Conservation (phyloP, 352 stramenopile genomes). For the Globisporangium parvum region DNA sequence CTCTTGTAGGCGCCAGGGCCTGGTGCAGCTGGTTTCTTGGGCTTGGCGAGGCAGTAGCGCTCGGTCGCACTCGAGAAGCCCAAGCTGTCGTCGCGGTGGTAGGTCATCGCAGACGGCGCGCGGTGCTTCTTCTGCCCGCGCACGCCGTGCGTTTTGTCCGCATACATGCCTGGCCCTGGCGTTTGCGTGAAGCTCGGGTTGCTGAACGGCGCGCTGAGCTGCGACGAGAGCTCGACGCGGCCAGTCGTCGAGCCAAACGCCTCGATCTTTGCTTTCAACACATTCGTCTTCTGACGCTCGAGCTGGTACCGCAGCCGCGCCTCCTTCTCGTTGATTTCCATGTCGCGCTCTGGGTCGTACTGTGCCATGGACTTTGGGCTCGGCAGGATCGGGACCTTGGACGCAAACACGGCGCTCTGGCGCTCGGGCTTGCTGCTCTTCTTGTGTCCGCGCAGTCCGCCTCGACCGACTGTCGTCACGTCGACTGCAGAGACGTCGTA, state of each 20-base stretch:
- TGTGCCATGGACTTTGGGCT: slow-evolving; percentile 31
- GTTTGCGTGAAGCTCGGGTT: slow-evolving; percentile 48
- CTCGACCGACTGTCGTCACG: not conserved
- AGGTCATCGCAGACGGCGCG: slow-evolving; percentile 1
- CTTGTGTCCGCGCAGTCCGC: slow-evolving; percentile 4
- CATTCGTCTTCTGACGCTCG: slow-evolving; percentile 18
- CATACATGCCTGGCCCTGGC: slow-evolving; percentile 58
- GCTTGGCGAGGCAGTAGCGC: slow-evolving; percentile 48
- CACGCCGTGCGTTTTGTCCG: slow-evolving; percentile 11
- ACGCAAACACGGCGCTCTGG: slow-evolving; percentile 65
- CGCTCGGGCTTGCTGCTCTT: slow-evolving; percentile 16
- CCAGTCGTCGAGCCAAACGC: slow-evolving; percentile 68
- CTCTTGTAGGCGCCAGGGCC: slow-evolving; percentile 53
- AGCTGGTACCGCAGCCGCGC: slow-evolving; percentile 29
- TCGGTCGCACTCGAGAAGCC: slow-evolving; percentile 66
- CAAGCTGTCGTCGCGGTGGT: slow-evolving; percentile 35
- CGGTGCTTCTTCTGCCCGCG: slow-evolving; percentile 13
- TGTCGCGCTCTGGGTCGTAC: slow-evolving; percentile 53
- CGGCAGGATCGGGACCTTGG: slow-evolving; percentile 64
- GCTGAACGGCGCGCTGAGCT: slow-evolving; percentile 52
- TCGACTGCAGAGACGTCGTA: slow-evolving; percentile 6
- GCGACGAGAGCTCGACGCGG: slow-evolving; percentile 43
- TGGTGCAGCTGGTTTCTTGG: slow-evolving; percentile 25
- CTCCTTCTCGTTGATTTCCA: slow-evolving; percentile 54
- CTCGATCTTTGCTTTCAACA: slow-evolving; percentile 31